A percentile compares a stretch with the other conserved stretches of the same genome.
These are phyloP conservation scores for Penicillium sp. DNA, from an alignment of 2,329 filamentous ascomycete genomes.

Conservation along the genomic window DNA sequence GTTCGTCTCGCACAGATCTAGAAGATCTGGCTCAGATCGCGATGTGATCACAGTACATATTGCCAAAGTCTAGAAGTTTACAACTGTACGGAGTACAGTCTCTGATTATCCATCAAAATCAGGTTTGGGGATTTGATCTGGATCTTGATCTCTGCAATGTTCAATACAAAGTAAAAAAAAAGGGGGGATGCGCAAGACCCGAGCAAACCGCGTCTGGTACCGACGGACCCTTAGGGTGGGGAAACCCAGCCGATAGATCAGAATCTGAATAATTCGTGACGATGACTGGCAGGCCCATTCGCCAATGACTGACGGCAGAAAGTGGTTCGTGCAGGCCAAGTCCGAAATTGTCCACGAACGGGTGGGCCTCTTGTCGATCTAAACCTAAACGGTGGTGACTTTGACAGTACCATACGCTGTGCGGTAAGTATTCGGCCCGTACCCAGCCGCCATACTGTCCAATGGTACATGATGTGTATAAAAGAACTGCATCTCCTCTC, in stretches of 20 bases:
- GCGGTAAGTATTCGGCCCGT: not conserved
- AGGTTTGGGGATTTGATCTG: not conserved
- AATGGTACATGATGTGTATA: too few species aligned
- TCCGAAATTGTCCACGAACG: conserved; percentile 20
- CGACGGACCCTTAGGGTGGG: conserved; percentile 8
- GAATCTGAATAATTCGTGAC: conserved; percentile 14
- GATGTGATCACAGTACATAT: not conserved
- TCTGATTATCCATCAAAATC: not conserved
- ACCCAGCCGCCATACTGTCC: not conserved
- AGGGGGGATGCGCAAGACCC: not conserved
- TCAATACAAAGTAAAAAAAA: not conserved
- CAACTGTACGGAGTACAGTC: too few species aligned
- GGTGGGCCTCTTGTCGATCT: conserved; percentile 24
- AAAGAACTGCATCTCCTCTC: too few species aligned
- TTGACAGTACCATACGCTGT: too few species aligned
- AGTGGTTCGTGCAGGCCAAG: conserved; percentile 16
- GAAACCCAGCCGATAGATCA: conserved; percentile 13
- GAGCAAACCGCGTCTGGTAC: not conserved
- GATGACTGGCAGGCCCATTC: conserved; percentile 17
- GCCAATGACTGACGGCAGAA: conserved; percentile 14
- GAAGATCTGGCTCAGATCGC: not conserved
- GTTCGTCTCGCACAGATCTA: not conserved
- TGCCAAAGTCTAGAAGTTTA: too few species aligned
- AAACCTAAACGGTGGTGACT: not conserved
- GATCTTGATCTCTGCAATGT: not conserved